Evolutionary conservation across 2,329 filamentous ascomycete species (phyloP), one percentile per base, ranked within the genome.

Genomic region (Cytospora paraplurivora): DNA sequence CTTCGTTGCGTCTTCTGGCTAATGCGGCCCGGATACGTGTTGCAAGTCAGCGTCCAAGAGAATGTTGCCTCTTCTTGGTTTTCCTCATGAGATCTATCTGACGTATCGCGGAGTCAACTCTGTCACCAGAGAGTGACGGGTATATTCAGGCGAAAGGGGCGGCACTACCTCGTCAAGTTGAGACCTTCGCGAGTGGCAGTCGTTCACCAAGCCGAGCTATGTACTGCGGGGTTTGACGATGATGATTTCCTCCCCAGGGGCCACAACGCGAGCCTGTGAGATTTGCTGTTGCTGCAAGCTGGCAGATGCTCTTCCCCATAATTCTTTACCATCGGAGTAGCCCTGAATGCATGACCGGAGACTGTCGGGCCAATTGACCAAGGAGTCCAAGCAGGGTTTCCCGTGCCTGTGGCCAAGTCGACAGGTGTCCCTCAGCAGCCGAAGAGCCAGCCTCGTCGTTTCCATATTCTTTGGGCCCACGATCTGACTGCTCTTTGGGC

Each of bases 1-100:
- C 52, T 62, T 56, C 62, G 55, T 38, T 47, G 58, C 58, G 53
- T 51, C 37, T 51, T 64, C 27, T 57, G 47, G 62, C 62, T 51
- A 62, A 57, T 44, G 62, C 53, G 27, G 35, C 53, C 6, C 33
- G 54, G 58, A 52, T 61, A 38, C 55, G 51, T 44, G 41, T 50
- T 41, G 8, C 32, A 49, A 32, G 33, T 19, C 44, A 47, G 44
- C 11, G 5, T 47, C 1, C 7, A 47, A 47, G 12, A 47, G 44
- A 19, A 47, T 19, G 44, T 10, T 8, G 3, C 17, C 38, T 47
- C 21, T 47, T 21, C 12, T 47, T 47, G n/a, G n/a, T 8, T 21
- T 4, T 19, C 17, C 41, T 19, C 38, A 44, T n/a, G 41, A n/a
- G 19, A 19, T 10, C 7, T 10, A 7, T 47, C 10, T 47, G 41